Conservation (phyloP, 2,329 filamentous ascomycete genomes). For the Setomelanomma holmii region DNA sequence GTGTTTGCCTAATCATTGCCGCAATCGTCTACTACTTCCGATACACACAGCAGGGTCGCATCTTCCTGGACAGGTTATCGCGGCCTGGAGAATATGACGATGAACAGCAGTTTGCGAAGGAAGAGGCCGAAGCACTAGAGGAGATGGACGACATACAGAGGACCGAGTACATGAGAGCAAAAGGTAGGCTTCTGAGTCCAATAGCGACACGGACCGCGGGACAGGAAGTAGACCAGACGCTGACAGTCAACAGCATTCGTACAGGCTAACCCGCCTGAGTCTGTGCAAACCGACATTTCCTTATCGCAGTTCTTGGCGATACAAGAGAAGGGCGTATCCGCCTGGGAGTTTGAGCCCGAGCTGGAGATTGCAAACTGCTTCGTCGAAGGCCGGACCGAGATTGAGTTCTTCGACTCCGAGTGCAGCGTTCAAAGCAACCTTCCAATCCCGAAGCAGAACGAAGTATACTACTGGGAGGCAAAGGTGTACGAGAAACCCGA, state of each 20-base stretch:
- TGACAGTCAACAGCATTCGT: slow-evolving; percentile 74
- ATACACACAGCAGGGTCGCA: slow-evolving; percentile 86
- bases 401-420: slow-evolving; percentile 98
- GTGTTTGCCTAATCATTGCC: slow-evolving; percentile 80
- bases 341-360: slow-evolving; percentile 99
- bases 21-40: slow-evolving; percentile 90
- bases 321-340: slow-evolving; percentile 98
- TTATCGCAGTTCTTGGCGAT: slow-evolving; percentile 97
- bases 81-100: slow-evolving; percentile 97
- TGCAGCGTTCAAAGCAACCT: slow-evolving; percentile 97
- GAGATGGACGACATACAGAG: slow-evolving; percentile 92
- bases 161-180: slow-evolving; percentile 90
- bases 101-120: slow-evolving; percentile 90
- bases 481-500: slow-evolving; percentile 99
- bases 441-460: slow-evolving; percentile 97
- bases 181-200: slow-evolving; percentile 73
- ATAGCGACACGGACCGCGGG: too few relatives aligned
- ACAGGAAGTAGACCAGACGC: too few relatives aligned
- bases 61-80: slow-evolving; percentile 91
- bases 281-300: slow-evolving; percentile 94
- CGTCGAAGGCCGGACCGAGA: slow-evolving; percentile 93
- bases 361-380: slow-evolving; percentile 99
- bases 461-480: slow-evolving; percentile 99
- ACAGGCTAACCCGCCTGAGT: slow-evolving; percentile 92
- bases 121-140: slow-evolving; percentile 94